A percentile compares a stretch with the other conserved stretches of the same genome.
These are phyloP conservation scores for Massarina eburnea DNA, from an alignment of 2,329 filamentous ascomycete genomes.

Conservation along the genomic window DNA sequence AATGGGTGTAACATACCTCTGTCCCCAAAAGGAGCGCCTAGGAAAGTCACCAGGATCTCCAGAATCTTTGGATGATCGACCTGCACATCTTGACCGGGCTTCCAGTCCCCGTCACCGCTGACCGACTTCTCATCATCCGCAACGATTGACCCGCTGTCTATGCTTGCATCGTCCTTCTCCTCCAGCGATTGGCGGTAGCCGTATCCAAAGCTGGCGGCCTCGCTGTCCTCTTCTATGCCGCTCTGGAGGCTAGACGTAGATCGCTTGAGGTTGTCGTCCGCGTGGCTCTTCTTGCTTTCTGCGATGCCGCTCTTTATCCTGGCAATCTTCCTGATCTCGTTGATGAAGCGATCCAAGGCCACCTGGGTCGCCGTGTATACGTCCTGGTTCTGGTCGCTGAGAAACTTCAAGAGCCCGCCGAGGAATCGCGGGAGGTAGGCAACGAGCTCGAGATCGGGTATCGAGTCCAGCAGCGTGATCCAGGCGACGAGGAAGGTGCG, in stretches of 20 bases:
- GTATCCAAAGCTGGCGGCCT: conserved; percentile 59
- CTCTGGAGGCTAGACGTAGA: conserved; percentile 59
- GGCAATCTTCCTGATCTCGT: conserved; percentile 92
- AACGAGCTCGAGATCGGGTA: conserved; percentile 93
- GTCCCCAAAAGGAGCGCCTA: conserved; percentile 76
- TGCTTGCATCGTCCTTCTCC: conserved; percentile 51
- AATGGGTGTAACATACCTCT: conserved; percentile 25
- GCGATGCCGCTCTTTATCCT: conserved; percentile 88
- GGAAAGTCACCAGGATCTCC: conserved; percentile 85
- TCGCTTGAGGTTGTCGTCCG: conserved; percentile 68
- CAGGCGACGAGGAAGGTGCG: conserved; percentile 93
- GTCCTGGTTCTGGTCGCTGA: conserved; percentile 87
- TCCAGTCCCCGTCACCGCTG: conserved; percentile 85
- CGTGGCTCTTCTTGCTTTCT: conserved; percentile 73
- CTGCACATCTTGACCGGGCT: conserved; percentile 94
- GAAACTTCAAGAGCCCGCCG: conserved; percentile 83
- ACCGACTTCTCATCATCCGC: conserved; percentile 41
- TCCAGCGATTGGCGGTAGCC: conserved; percentile 50
- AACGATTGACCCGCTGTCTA: conserved; percentile 32
- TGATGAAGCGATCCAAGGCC: conserved; percentile 85
- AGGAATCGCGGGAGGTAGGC: conserved; percentile 91
- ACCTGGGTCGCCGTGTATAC: conserved; percentile 93
- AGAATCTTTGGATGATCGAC: conserved; percentile 91
- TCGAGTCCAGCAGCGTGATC: conserved; percentile 93
- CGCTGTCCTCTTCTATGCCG: conserved; percentile 43